These are phyloP conservation scores for Staphylotrichum longicolle DNA, from an alignment of 495 filamentous ascomycete genomes.

Conservation along the genomic window DNA sequence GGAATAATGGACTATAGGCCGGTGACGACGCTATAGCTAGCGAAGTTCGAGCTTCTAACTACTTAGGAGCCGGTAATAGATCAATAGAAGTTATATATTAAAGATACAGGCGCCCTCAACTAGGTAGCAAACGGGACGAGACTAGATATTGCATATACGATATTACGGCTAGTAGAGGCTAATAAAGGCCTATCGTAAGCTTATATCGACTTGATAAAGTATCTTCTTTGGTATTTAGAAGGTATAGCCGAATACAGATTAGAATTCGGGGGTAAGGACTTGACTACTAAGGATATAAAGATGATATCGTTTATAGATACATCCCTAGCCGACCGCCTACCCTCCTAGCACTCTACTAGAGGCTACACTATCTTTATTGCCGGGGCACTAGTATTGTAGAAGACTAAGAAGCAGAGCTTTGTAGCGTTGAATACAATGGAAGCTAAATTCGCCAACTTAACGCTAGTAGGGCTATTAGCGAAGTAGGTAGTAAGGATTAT, in stretches of 20 bases:
- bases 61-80: neutral
- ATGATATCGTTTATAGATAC: conserved; percentile 1
- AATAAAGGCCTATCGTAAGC: conserved; percentile 6
- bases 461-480: neutral
- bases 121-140: neutral
- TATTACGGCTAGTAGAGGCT: neutral
- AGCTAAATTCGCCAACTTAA: conserved; percentile 6
- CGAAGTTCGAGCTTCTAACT: neutral
- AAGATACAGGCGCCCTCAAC: conserved; percentile 5
- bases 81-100: conserved; percentile 4
- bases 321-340: neutral
- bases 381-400: neutral
- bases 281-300: neutral
- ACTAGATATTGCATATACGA: conserved; percentile 1
- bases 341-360: neutral
- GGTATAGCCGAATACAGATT: neutral
- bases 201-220: conserved; percentile 1
- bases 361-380: neutral
- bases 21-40: conserved; percentile 1
- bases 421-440: neutral
- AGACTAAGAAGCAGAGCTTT: conserved; percentile 14
- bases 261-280: neutral
- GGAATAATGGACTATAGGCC: neutral
- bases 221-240: neutral
- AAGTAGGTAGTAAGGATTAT: conserved; percentile 4